These are phyloP conservation scores for Amphibolis antarctica DNA, from an alignment of 106 monocot species.

Conservation along the genomic window DNA sequence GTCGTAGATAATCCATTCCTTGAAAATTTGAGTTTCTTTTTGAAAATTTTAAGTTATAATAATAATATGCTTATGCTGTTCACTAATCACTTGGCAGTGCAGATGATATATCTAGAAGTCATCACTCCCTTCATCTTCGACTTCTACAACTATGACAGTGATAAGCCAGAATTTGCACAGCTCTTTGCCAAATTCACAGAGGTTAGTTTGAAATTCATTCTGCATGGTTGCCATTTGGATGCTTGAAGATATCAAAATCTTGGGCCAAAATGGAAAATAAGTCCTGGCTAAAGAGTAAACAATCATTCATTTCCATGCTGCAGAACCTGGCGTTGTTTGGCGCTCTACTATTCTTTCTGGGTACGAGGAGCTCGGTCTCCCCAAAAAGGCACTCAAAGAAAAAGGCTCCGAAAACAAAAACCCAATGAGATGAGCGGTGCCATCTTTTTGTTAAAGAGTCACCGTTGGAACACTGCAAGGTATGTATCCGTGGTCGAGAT, in stretches of 20 bases:
- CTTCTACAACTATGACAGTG: conserved; percentile 77
- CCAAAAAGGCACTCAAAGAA: conserved; percentile 60
- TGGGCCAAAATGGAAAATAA: background rate
- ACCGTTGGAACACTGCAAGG: no score
- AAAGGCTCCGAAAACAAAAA: conserved; percentile 51
- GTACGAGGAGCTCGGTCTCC: conserved; percentile 68
- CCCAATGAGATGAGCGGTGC: background rate
- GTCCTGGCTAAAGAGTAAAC: background rate
- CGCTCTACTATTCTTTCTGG: conserved; percentile 65
- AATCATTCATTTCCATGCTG: background rate
- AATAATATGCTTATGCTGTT: no score
- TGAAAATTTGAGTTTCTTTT: no score
- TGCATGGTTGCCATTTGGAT: no score
- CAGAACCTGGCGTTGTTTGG: conserved; percentile 82
- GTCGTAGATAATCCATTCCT: background rate
- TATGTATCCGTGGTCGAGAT: no score
- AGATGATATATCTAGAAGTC: conserved; percentile 49
- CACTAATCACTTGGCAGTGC: background rate
- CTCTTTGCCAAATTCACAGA: conserved; percentile 59
- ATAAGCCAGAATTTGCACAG: conserved; percentile 47
- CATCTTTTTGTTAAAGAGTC: no score
- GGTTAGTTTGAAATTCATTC: conserved; percentile 1
- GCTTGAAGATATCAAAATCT: no score
- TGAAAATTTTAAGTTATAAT: no score
- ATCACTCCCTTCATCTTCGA: conserved; percentile 57